These are phyloP conservation scores for Didymella glomerata DNA, from an alignment of 2,329 filamentous ascomycete genomes.

Conservation along the genomic window DNA sequence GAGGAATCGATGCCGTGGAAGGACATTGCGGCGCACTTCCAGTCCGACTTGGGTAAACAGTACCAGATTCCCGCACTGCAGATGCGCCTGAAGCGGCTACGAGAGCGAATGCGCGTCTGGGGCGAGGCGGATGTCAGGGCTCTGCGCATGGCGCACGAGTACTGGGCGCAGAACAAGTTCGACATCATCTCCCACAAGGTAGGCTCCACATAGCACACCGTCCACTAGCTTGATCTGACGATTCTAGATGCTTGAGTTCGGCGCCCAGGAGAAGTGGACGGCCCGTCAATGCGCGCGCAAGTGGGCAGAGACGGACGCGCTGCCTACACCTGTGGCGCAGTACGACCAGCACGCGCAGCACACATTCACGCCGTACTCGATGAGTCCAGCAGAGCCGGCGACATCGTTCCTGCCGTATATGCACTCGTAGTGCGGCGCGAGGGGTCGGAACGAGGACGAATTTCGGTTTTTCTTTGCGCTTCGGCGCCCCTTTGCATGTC, in stretches of 20 bases:
- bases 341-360: slow-evolving; percentile 46
- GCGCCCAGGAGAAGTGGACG: slow-evolving; percentile 61
- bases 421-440: slow-evolving; percentile 20
- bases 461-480: background rate
- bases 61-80: slow-evolving; percentile 63
- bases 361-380: slow-evolving; percentile 46
- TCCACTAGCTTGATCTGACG: slow-evolving; percentile 15
- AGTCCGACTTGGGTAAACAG: slow-evolving; percentile 57
- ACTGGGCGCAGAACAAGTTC: slow-evolving; percentile 63
- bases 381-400: slow-evolving; percentile 48
- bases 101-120: slow-evolving; percentile 62
- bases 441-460: background rate
- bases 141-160: slow-evolving; percentile 60
- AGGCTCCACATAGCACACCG: background rate
- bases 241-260: slow-evolving; percentile 61
- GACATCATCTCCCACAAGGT: slow-evolving; percentile 63
- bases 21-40: slow-evolving; percentile 61
- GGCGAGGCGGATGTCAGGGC: slow-evolving; percentile 60
- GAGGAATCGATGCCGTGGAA: slow-evolving; percentile 64
- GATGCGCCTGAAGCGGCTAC: slow-evolving; percentile 63
- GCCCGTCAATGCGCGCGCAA: slow-evolving; percentile 60
- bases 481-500: slow-evolving; percentile 1
- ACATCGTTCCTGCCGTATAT: slow-evolving; percentile 44
- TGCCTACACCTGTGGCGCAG: slow-evolving; percentile 45
- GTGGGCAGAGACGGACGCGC: slow-evolving; percentile 56